Percentiles rank a stretch among this genome's conserved stretches.
These are phyloP conservation scores for Phlyctochytrium arcticum DNA, from an alignment of 192 early-diverging fungal genomes.

Conservation along the genomic window DNA sequence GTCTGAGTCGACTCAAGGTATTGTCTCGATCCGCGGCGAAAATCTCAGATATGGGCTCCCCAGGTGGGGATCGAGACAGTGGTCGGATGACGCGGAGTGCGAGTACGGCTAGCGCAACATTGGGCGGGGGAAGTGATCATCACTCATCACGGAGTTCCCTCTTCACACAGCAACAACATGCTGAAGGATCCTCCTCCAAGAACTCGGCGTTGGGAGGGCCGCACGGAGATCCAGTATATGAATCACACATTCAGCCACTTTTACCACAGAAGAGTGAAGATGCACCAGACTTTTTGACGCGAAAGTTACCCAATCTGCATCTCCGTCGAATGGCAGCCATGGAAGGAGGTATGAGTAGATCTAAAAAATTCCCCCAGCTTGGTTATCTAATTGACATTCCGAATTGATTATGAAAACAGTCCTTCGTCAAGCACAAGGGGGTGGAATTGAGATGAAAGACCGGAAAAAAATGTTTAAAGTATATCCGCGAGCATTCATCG, in stretches of 20 bases:
- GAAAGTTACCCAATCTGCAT: background rate
- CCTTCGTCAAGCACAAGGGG: conserved; percentile 23
- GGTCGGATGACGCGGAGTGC: background rate
- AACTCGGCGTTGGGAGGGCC: background rate
- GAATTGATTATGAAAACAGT: too few relatives aligned
- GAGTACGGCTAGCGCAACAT: background rate
- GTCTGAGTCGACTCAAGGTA: background rate
- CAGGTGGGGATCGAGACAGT: background rate
- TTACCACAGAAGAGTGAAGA: background rate
- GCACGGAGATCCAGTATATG: background rate
- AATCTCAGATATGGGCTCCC: background rate
- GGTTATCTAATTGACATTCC: too few relatives aligned
- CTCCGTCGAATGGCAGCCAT: background rate
- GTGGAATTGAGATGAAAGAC: conserved; percentile 34
- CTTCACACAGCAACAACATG: too few relatives aligned
- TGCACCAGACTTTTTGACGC: too few relatives aligned
- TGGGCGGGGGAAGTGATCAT: background rate
- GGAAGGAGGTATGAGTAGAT: background rate
- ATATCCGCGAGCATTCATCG: conserved; percentile 31
- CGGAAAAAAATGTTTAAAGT: conserved; percentile 35
- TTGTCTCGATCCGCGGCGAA: background rate
- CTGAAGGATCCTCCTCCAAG: background rate
- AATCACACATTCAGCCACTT: background rate
- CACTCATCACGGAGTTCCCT: background rate
- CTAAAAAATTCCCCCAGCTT: too few relatives aligned